Base-by-base conservation (phyloP, 176 grass and related monocot genomes). In the Puccinellia tenuiflora region DNA sequence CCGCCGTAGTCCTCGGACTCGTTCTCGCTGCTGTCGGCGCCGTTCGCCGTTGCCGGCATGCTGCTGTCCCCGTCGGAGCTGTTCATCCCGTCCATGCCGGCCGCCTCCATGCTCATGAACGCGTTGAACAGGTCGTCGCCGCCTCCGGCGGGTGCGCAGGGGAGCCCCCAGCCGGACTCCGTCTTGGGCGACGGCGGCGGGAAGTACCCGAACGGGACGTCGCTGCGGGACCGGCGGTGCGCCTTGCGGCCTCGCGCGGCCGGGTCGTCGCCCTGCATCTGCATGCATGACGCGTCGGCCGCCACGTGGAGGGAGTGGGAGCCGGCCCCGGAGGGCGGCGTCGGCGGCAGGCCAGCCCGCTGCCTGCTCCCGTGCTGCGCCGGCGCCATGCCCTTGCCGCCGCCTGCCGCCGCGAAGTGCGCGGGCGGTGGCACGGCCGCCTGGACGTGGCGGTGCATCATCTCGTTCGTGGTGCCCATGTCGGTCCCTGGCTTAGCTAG, bases 21-120 rank as follows among this genome's bases (percentile, higher is more conserved):
- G 69, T 94, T 99, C 88, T 96, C 97, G 73, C 96, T 99, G 89
- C 93, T 99, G 76, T 96, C 93, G 34, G 89, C 92, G 46, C 89
- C 93, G 84, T 92, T 95, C 6, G 90, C 69, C 1, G 69, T 7
- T 29, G 60, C 90, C 61, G 77, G 94, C 81, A 88, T 90, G 85
- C 90, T 93, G 85, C 92, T 98, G 31, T 96, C 88, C 26, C 88
- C 83, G n/a, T 99, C 93, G 21, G 93, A 99, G 80, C 86, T 85
- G 78, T 90, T 94, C 75, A 99, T 57, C 42, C 89, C 90, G 56
- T 96, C 97, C 47, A 99, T 79, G 14, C 86, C 59, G 13, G 60
- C 86, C 33, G 60, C 86, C 33, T 99, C 91, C 83, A 99, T 81
- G 86, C 94, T 91, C 93, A 99, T 83, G 69, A 94, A 99, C 38